A percentile compares a stretch with the other conserved stretches of the same genome.
Conservation (phyloP, 768 basidiomycete genomes). For the Russula earlei region DNA sequence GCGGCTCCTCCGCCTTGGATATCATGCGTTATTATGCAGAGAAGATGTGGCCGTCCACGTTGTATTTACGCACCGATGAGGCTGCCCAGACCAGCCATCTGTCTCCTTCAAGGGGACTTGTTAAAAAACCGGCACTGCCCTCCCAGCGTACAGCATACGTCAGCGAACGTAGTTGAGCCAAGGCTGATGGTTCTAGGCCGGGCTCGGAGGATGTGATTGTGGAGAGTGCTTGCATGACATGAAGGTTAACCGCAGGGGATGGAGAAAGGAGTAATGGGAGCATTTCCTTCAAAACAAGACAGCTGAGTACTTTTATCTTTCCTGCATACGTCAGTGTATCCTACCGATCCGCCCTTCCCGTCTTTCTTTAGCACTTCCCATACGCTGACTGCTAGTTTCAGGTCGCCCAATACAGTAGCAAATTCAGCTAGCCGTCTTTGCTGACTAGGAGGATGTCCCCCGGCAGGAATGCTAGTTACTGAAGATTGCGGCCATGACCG, state of each 20-base stretch:
- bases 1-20: slow-evolving; percentile 70
- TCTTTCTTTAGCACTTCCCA: slow-evolving; percentile 90
- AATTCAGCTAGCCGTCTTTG: slow-evolving; percentile 92
- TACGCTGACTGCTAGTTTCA: slow-evolving; percentile 67
- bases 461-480: slow-evolving; percentile 22
- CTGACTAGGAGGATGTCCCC: slow-evolving; percentile 35
- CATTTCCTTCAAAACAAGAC: slow-evolving; percentile 53
- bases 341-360: slow-evolving; percentile 75
- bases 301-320: slow-evolving; percentile 2
- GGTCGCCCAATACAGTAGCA: slow-evolving; percentile 85
- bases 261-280: slow-evolving; percentile 64
- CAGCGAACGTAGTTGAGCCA: slow-evolving; percentile 60
- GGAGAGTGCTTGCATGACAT: slow-evolving; percentile 54
- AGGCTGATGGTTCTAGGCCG: slow-evolving; percentile 43
- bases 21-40: slow-evolving; percentile 8
- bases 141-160: slow-evolving; percentile 73
- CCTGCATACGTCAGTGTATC: slow-evolving; percentile 23
- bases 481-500: slow-evolving; percentile 29
- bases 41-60: not conserved
- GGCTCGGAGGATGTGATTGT: slow-evolving; percentile 36
- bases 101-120: slow-evolving; percentile 57
- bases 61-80: slow-evolving; percentile 50
- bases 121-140: slow-evolving; percentile 46
- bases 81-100: slow-evolving; percentile 84
- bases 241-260: slow-evolving; percentile 47